Evolutionary conservation across 1,284 basidiomycete species (phyloP).

Genomic region (Cystobasidiaceae sp.): DNA sequence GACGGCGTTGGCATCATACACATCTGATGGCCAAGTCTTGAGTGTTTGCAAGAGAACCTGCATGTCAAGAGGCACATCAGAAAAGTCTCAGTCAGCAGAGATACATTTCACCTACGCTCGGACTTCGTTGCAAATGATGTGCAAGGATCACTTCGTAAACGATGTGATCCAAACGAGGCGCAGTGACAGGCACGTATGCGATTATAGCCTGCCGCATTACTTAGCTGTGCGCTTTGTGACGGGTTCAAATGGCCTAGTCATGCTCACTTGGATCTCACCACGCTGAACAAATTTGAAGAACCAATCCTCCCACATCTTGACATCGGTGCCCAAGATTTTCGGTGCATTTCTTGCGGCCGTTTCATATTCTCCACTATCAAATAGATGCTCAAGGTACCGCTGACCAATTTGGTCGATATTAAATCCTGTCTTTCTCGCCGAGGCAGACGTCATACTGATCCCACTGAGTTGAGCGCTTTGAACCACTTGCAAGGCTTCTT

Average conservation of each 20-base stretch:
- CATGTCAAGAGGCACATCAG: too few relatives aligned
- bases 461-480: constrained; percentile 55
- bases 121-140: constrained; percentile 75
- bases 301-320: constrained; percentile 87
- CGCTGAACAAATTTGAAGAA: constrained; percentile 86
- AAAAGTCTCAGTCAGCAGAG: neutral
- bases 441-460: constrained; percentile 45
- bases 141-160: constrained; percentile 95
- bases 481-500: constrained; percentile 80
- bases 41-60: constrained; percentile 73
- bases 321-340: constrained; percentile 72
- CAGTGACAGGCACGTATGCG: constrained; percentile 76
- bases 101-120: constrained; percentile 54
- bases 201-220: constrained; percentile 63
- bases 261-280: constrained; percentile 71
- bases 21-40: constrained; percentile 79
- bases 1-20: constrained; percentile 82
- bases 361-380: constrained; percentile 70
- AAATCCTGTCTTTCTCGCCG: constrained; percentile 48
- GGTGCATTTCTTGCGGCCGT: constrained; percentile 82
- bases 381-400: constrained; percentile 73
- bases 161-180: constrained; percentile 71
- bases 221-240: neutral
- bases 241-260: too few relatives aligned
- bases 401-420: constrained; percentile 73